Conservation (phyloP, 331 rosid species). For the Malus hybrid region DNA sequence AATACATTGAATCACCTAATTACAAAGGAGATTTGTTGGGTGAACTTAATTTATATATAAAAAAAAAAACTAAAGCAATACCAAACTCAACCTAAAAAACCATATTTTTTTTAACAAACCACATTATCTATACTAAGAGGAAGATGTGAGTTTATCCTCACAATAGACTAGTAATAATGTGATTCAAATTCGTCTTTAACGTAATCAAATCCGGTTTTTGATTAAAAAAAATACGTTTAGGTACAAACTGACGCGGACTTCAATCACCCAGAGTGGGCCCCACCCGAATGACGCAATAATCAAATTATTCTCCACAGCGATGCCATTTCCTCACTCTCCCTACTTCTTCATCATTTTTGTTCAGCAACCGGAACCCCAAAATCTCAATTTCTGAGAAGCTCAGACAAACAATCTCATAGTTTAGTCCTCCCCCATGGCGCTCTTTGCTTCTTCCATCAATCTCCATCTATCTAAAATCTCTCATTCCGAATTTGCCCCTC, state of each 20-base stretch:
- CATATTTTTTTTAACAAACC: too few relatives aligned
- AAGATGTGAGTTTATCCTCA: too few relatives aligned
- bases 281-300: not conserved
- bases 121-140: too few relatives aligned
- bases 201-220: too few relatives aligned
- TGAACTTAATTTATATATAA: too few relatives aligned
- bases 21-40: too few relatives aligned
- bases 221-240: not conserved
- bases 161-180: too few relatives aligned
- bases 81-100: too few relatives aligned
- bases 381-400: not conserved
- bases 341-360: too few relatives aligned
- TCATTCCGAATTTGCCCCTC: constrained; percentile 22
- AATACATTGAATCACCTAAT: too few relatives aligned
- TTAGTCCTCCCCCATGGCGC: constrained; percentile 39
- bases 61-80: too few relatives aligned
- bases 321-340: not conserved
- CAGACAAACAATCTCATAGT: not conserved
- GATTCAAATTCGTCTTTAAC: too few relatives aligned
- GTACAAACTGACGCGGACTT: constrained; percentile 5
- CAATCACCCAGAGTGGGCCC: not conserved
- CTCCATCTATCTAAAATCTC: constrained; percentile 17
- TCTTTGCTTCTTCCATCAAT: constrained; percentile 36
- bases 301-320: not conserved
- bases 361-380: not conserved